A percentile compares a stretch with the other conserved stretches of the same genome.
phyloP scores from a whole-genome alignment of 768 basidiomycete species.

The Serendipita vermifera region DNA sequence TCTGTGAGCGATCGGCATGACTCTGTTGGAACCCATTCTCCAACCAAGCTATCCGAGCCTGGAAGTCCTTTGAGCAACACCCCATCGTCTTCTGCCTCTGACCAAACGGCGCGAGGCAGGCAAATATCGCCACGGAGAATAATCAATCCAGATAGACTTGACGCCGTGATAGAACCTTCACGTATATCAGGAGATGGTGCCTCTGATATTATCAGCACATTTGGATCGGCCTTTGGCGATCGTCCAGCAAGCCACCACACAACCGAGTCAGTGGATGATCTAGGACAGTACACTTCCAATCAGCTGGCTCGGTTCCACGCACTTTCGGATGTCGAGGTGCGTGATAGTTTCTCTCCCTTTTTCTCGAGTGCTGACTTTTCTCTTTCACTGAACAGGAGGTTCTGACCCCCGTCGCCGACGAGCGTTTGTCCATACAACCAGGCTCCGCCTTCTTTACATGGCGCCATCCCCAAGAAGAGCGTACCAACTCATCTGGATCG shows the following conservation, averaged over 20 bases:
- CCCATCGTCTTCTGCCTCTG: background rate
- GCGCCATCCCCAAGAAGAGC: background rate
- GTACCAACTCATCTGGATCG: too few species aligned
- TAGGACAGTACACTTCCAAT: too few species aligned
- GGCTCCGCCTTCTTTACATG: background rate
- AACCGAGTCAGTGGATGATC: too few species aligned
- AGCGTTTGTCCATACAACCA: background rate
- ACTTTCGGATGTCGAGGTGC: slow-evolving; percentile 5
- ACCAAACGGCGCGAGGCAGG: too few species aligned
- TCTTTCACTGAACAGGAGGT: too few species aligned
- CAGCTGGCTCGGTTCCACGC: background rate
- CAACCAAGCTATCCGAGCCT: background rate
- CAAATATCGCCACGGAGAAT: too few species aligned
- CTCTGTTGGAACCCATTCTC: too few species aligned
- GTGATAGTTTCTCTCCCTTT: too few species aligned
- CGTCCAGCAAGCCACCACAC: background rate
- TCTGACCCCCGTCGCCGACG: background rate
- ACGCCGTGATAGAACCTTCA: too few species aligned
- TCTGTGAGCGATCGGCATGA: background rate
- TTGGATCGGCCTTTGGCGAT: slow-evolving; percentile 3
- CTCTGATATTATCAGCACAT: background rate
- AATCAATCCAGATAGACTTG: too few species aligned
- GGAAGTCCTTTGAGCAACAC: background rate
- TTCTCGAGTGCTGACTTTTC: too few species aligned
- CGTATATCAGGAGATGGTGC: background rate